A percentile compares a stretch with the other conserved stretches of the same genome.
Conservation (phyloP, 352 stramenopile genomes). For the Phytopythium chamaehyphon region DNA sequence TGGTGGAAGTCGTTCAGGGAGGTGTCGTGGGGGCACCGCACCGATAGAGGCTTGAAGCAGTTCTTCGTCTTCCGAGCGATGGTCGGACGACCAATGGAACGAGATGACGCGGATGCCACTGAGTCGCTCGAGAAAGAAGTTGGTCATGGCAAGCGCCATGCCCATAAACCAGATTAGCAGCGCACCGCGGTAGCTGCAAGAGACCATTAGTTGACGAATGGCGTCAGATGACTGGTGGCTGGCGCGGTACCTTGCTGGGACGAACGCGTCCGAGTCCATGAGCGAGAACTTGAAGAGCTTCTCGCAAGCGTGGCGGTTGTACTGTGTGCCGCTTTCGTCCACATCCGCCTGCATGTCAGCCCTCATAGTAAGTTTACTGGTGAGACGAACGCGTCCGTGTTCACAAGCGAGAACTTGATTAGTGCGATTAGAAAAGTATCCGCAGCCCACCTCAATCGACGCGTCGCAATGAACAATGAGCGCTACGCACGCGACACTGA, state of each 20-base stretch:
- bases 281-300: constrained; percentile 72
- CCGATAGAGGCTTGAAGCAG: constrained; percentile 6
- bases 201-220: neutral
- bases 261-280: constrained; percentile 41
- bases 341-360: neutral
- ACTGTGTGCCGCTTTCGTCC: constrained; percentile 36
- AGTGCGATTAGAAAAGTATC: no score
- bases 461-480: constrained; percentile 82
- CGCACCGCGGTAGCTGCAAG: constrained; percentile 61
- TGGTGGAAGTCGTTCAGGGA: constrained; percentile 58
- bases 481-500: constrained; percentile 77
- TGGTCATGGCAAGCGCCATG: constrained; percentile 75
- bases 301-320: constrained; percentile 77
- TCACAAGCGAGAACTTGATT: no score
- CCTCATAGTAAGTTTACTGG: no score
- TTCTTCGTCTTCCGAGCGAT: constrained; percentile 44
- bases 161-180: constrained; percentile 84
- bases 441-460: constrained; percentile 31
- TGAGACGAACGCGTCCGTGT: no score
- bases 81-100: constrained; percentile 66
- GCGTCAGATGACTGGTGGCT: neutral
- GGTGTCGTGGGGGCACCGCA: neutral
- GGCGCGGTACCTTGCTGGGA: constrained; percentile 67
- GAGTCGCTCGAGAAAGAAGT: constrained; percentile 79
- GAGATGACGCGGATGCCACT: constrained; percentile 78